Evolutionary conservation across 169 alveolate species (phyloP).

Genomic region (Plasmodium blacklocki): DNA sequence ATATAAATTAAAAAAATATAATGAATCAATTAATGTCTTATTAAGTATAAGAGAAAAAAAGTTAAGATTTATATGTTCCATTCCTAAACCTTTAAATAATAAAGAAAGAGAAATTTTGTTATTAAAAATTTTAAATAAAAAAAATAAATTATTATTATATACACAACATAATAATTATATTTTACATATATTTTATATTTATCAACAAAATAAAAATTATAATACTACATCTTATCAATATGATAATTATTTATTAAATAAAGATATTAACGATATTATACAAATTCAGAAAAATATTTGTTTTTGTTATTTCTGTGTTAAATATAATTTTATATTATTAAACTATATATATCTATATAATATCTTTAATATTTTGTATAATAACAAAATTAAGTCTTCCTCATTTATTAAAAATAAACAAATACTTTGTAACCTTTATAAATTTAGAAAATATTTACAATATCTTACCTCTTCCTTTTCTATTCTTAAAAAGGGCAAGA

Average conservation of each 20-base stretch:
- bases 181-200: slow-evolving; percentile 54
- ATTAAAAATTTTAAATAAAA: slow-evolving; percentile 37
- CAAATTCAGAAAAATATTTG: slow-evolving; percentile 31
- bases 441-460: slow-evolving; percentile 39
- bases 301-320: slow-evolving; percentile 72
- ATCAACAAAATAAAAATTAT: slow-evolving; percentile 14
- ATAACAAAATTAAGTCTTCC: not conserved
- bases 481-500: slow-evolving; percentile 35
- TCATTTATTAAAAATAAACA: not conserved
- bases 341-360: slow-evolving; percentile 39
- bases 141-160: slow-evolving; percentile 61
- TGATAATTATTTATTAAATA: slow-evolving; percentile 26
- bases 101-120: slow-evolving; percentile 64
- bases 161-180: slow-evolving; percentile 56
- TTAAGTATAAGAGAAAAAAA: slow-evolving; percentile 68
- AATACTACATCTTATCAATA: slow-evolving; percentile 11
- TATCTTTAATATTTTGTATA: not conserved
- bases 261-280: slow-evolving; percentile 51
- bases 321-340: slow-evolving; percentile 38
- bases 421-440: not conserved
- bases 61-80: slow-evolving; percentile 39
- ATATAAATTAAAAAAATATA: slow-evolving; percentile 50
- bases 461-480: slow-evolving; percentile 18
- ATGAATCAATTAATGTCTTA: slow-evolving; percentile 44
- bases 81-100: slow-evolving; percentile 66